phyloP scores from a whole-genome alignment of 2,329 filamentous ascomycete species.

The Scopulariopsis brevicaulis region DNA sequence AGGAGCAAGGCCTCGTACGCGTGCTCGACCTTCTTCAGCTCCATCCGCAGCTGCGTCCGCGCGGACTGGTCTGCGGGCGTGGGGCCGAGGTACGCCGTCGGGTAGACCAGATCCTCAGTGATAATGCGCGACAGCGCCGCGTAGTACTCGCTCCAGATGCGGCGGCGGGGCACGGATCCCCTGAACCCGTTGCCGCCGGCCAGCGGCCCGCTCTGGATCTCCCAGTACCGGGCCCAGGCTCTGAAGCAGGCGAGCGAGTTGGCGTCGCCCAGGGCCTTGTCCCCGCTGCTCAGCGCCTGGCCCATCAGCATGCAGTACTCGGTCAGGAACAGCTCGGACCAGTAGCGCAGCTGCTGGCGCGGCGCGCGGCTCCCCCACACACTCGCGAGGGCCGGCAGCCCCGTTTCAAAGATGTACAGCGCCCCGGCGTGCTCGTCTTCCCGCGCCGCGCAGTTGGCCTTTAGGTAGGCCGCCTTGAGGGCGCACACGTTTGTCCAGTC shows the following conservation, averaged over 20 bases:
- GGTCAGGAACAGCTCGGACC: conserved; percentile 68
- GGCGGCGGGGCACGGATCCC: conserved; percentile 48
- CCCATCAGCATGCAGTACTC: conserved; percentile 63
- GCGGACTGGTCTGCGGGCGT: conserved; percentile 38
- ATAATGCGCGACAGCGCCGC: conserved; percentile 65
- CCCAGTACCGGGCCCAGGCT: conserved; percentile 63
- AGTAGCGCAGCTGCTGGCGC: conserved; percentile 58
- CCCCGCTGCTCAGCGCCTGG: conserved; percentile 39
- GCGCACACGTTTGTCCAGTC: conserved; percentile 78
- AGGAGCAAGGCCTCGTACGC: conserved; percentile 73
- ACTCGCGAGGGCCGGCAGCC: conserved; percentile 49
- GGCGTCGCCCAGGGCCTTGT: conserved; percentile 36
- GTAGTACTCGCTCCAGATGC: conserved; percentile 83
- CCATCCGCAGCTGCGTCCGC: conserved; percentile 55
- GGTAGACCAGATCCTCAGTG: conserved; percentile 51
- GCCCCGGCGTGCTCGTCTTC: conserved; percentile 43
- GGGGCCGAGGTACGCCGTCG: conserved; percentile 30
- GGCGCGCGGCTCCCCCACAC: conserved; percentile 39
- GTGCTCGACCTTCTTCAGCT: conserved; percentile 68
- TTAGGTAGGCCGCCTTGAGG: conserved; percentile 68
- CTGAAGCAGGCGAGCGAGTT: conserved; percentile 47
- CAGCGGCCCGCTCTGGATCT: conserved; percentile 31
- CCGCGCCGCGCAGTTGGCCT: conserved; percentile 50
- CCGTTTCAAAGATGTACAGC: conserved; percentile 52
- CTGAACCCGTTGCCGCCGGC: conserved; percentile 46